phyloP scores from a whole-genome alignment of 2,329 filamentous ascomycete species.

The Penicillium sp. region DNA sequence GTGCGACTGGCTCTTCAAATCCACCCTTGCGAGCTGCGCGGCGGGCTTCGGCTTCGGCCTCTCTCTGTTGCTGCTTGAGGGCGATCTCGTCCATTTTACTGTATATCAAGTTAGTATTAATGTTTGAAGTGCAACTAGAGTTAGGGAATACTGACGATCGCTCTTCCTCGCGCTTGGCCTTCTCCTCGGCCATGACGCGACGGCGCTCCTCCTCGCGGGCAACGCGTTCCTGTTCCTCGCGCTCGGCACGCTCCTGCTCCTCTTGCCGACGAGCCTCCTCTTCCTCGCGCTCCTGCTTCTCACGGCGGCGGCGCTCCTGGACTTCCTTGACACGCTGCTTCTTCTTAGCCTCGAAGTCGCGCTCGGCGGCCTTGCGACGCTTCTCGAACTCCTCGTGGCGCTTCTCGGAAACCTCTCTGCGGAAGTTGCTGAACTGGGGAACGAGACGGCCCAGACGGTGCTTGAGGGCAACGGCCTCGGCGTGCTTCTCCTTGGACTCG shows the following conservation, averaged over 20 bases:
- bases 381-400: slow-evolving; percentile 95
- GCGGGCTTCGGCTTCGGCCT: slow-evolving; percentile 82
- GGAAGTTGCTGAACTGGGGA: slow-evolving; percentile 79
- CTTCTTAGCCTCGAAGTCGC: slow-evolving; percentile 90
- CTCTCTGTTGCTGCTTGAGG: slow-evolving; percentile 70
- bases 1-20: slow-evolving; percentile 51
- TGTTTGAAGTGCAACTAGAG: background rate
- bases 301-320: slow-evolving; percentile 75
- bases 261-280: slow-evolving; percentile 74
- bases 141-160: slow-evolving; percentile 50
- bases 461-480: slow-evolving; percentile 88
- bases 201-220: slow-evolving; percentile 76
- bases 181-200: slow-evolving; percentile 70
- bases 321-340: slow-evolving; percentile 82
- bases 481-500: slow-evolving; percentile 84
- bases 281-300: slow-evolving; percentile 82
- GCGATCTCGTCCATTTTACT: slow-evolving; percentile 64
- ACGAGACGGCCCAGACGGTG: slow-evolving; percentile 84
- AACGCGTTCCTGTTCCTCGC: slow-evolving; percentile 82
- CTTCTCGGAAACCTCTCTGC: slow-evolving; percentile 75
- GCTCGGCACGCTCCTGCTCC: slow-evolving; percentile 76
- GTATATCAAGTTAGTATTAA: slow-evolving; percentile 34
- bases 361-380: slow-evolving; percentile 84
- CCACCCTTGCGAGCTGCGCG: slow-evolving; percentile 62
- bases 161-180: slow-evolving; percentile 57